Percentiles rank a stretch among this genome's conserved stretches.
phyloP scores from a whole-genome alignment of 2,329 filamentous ascomycete species.

The Fusarium xyrophilum region DNA sequence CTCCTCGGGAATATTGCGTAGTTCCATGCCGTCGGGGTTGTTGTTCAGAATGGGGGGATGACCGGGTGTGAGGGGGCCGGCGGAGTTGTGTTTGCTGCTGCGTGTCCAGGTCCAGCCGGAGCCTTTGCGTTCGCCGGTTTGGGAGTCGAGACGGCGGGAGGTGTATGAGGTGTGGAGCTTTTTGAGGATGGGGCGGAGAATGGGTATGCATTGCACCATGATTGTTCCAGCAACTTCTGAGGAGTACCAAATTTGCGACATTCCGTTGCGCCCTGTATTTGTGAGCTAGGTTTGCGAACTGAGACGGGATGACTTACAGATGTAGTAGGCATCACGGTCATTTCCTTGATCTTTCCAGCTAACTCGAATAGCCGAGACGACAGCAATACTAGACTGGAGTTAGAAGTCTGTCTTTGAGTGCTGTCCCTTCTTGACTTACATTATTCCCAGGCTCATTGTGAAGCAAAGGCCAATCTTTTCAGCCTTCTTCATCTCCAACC shows the following conservation, averaged over 20 bases:
- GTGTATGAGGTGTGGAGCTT: slow-evolving; percentile 39
- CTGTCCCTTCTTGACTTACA: slow-evolving; percentile 40
- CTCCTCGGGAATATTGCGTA: slow-evolving; percentile 36
- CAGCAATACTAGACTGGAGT: slow-evolving; percentile 48
- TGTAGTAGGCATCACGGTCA: slow-evolving; percentile 54
- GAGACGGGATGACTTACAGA: slow-evolving; percentile 45
- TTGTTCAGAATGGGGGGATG: background rate
- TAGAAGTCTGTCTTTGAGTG: background rate
- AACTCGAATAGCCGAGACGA: slow-evolving; percentile 56
- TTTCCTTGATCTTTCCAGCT: slow-evolving; percentile 59
- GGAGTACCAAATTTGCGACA: slow-evolving; percentile 49
- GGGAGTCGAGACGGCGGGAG: slow-evolving; percentile 33
- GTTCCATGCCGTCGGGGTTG: slow-evolving; percentile 23
- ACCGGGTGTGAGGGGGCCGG: slow-evolving; percentile 3
- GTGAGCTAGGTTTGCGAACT: background rate
- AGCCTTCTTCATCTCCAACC: slow-evolving; percentile 54
- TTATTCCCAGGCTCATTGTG: slow-evolving; percentile 59
- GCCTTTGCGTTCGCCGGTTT: slow-evolving; percentile 23
- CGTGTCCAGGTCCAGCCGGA: slow-evolving; percentile 33
- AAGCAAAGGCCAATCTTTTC: slow-evolving; percentile 59
- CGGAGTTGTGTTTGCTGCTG: slow-evolving; percentile 34
- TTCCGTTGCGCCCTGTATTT: slow-evolving; percentile 36
- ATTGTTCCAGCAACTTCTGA: slow-evolving; percentile 61
- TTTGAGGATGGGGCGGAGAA: slow-evolving; percentile 55
- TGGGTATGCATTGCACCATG: slow-evolving; percentile 61